phyloP scores from a whole-genome alignment of 768 basidiomycete species.

The Boletus pseudo-olivaceus region DNA sequence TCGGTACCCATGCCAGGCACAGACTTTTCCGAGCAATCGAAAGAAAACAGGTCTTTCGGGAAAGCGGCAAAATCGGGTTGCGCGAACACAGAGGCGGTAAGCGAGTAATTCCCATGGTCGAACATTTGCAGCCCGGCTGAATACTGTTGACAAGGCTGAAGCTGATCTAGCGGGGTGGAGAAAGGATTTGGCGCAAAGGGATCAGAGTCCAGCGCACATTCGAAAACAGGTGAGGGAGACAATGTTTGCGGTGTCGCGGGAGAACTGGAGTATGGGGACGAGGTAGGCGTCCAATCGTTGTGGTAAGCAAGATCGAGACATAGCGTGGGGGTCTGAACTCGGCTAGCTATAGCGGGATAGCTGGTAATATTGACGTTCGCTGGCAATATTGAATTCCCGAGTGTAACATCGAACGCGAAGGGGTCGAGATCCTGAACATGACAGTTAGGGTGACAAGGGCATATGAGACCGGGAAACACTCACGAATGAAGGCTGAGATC shows the following conservation, averaged over 20 bases:
- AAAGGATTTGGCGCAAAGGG: conserved; percentile 19
- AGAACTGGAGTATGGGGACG: conserved; percentile 43
- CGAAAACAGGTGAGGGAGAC: conserved; percentile 30
- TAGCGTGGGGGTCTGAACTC: conserved; percentile 32
- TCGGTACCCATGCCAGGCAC: conserved; percentile 23
- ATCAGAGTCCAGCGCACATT: conserved; percentile 21
- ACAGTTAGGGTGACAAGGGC: conserved; percentile 3
- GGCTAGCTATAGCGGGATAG: conserved; percentile 22
- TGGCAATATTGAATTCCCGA: conserved; percentile 29
- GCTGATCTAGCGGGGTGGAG: conserved; percentile 10
- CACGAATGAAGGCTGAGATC: conserved; percentile 50
- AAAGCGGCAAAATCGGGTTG: conserved; percentile 23
- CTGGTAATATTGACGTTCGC: conserved; percentile 11
- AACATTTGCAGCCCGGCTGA: conserved; percentile 20
- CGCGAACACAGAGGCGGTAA: conserved; percentile 12
- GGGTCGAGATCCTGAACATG: conserved; percentile 26
- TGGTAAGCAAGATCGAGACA: conserved; percentile 40
- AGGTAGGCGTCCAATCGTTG: conserved; percentile 39
- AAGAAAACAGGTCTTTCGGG: conserved; percentile 24
- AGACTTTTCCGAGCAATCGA: conserved; percentile 23
- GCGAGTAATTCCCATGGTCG: conserved; percentile 8
- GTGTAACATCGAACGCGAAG: conserved; percentile 27
- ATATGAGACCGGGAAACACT: conserved; percentile 22
- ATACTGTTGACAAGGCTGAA: conserved; percentile 20
- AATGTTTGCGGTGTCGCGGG: conserved; percentile 41